Evolutionary conservation across 1,284 basidiomycete species (phyloP).

Genomic region (Quambalaria eucalypti): DNA sequence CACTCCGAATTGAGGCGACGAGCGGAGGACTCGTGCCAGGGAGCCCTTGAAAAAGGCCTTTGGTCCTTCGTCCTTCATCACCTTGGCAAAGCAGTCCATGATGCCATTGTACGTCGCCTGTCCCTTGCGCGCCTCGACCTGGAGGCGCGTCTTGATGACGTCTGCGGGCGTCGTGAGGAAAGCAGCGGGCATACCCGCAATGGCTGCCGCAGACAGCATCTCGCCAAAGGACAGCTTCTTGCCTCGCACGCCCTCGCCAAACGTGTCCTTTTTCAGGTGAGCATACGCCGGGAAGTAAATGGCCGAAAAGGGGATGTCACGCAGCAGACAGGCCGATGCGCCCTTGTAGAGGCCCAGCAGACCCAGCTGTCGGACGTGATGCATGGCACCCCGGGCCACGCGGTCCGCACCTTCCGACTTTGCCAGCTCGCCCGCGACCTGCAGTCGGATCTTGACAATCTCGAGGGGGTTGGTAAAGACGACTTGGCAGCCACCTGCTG

Average conservation of each 20-base stretch:
- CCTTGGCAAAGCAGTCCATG: slow-evolving; percentile 77
- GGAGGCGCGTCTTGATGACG: slow-evolving; percentile 96
- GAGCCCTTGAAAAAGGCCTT: slow-evolving; percentile 91
- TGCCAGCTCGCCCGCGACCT: slow-evolving; percentile 89
- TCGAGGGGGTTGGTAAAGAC: slow-evolving; percentile 94
- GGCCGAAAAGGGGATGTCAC: slow-evolving; percentile 78
- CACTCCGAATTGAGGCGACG: slow-evolving; percentile 66
- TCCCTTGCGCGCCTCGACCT: slow-evolving; percentile 87
- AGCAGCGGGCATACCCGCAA: slow-evolving; percentile 79
- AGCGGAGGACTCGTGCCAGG: slow-evolving; percentile 76
- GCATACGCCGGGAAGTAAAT: slow-evolving; percentile 54
- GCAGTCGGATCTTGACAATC: slow-evolving; percentile 80
- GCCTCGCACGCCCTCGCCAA: slow-evolving; percentile 72
- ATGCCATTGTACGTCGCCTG: slow-evolving; percentile 88
- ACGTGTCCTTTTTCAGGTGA: slow-evolving; percentile 72
- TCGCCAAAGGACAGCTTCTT: slow-evolving; percentile 86
- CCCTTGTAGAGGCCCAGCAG: slow-evolving; percentile 87
- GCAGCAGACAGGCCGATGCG: slow-evolving; percentile 69
- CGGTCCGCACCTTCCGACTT: slow-evolving; percentile 63
- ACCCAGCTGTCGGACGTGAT: slow-evolving; percentile 86
- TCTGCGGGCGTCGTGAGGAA: slow-evolving; percentile 56
- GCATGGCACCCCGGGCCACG: slow-evolving; percentile 71
- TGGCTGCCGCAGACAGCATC: slow-evolving; percentile 71
- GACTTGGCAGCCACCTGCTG: slow-evolving; percentile 93
- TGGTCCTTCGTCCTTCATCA: slow-evolving; percentile 72